Evolutionary conservation across 192 early-diverging fungal genomes (phyloP), one percentile per base, ranked within the genome.

Genomic region (Chytriomyces hyalinus): DNA sequence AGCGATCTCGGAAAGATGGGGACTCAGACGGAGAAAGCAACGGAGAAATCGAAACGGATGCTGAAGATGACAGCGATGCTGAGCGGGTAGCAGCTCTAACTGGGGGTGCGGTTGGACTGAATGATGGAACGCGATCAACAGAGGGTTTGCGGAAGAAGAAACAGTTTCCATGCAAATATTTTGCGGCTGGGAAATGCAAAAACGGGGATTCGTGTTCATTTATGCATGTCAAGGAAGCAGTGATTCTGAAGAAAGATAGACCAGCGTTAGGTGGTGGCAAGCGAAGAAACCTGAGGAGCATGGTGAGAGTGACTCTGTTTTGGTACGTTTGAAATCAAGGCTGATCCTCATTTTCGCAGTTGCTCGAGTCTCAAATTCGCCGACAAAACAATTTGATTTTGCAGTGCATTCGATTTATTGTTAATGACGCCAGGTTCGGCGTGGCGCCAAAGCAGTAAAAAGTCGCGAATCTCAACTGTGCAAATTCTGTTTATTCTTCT

Each of bases 351-450:
- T 26, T 15, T 28, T 43, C 13, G 64, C 67, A 90, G 89, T 70
- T 92, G 5, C 66, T 93, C 11, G 83, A 85, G 17, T 77, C 82
- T 15, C 91, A 93, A 36, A 90, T 93, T 67, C 75, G 82, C n/a
- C 50, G 85, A 24, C 91, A 93, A 67, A 87, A 88, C 72, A 86
- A 82, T 44, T 79, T 83, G 13, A 65, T 93, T 8, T 49, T 93
- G 60, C 91, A 93, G 64, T 88, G 87, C 53, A 81, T 93, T 48
- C 84, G 90, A 4, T 87, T 87, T 76, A 85, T 92, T 71, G 67
- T 88, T 4, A 81, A 87, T 26, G 86, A 85, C 67, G 80, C 87
- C 63, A 86, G 85, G 82, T 88, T 90, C 13, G 20, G 44, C 46
- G 53, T 53, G 4, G 22, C 51, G 1, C 51, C 11, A 20, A 11